Conservation (phyloP, 495 filamentous ascomycete genomes). For the Patellaria atrata region DNA sequence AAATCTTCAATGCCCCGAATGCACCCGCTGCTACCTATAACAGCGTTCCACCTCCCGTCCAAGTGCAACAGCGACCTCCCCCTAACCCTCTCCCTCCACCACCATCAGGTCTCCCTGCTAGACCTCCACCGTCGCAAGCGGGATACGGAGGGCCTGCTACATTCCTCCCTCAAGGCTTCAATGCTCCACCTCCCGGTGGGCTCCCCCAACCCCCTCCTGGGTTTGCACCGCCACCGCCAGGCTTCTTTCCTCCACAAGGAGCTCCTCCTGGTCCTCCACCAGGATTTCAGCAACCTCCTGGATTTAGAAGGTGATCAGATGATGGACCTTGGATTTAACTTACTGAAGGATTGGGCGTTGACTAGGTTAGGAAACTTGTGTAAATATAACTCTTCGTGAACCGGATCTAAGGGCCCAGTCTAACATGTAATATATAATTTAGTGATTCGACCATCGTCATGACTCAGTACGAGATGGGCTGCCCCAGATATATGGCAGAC, state of each 20-base stretch:
- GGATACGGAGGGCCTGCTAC: constrained; percentile 65
- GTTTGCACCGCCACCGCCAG: constrained; percentile 17
- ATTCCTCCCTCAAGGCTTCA: constrained; percentile 45
- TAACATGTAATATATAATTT: no score
- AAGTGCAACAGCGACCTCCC: constrained; percentile 14
- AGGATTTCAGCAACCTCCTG: constrained; percentile 1
- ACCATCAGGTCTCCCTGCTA: constrained; percentile 61
- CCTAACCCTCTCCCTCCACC: constrained; percentile 36
- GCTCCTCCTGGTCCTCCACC: constrained; percentile 4
- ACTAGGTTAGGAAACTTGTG: no score
- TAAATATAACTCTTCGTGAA: no score
- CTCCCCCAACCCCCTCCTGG: constrained; percentile 37
- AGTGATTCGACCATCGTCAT: no score
- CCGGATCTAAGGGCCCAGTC: no score
- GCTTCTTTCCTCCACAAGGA: constrained; percentile 25
- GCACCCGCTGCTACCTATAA: constrained; percentile 36
- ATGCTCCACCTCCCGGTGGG: constrained; percentile 28
- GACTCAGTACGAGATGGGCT: no score
- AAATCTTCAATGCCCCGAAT: constrained; percentile 31
- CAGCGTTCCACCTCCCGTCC: constrained; percentile 19
- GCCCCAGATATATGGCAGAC: no score
- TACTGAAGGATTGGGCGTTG: no score
- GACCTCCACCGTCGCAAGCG: constrained; percentile 63
- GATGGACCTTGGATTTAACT: no score
- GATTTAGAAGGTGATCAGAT: constrained; percentile 2